Base-by-base conservation (phyloP, 108 stramenopile genomes). In the Nitzschia sp. region DNA sequence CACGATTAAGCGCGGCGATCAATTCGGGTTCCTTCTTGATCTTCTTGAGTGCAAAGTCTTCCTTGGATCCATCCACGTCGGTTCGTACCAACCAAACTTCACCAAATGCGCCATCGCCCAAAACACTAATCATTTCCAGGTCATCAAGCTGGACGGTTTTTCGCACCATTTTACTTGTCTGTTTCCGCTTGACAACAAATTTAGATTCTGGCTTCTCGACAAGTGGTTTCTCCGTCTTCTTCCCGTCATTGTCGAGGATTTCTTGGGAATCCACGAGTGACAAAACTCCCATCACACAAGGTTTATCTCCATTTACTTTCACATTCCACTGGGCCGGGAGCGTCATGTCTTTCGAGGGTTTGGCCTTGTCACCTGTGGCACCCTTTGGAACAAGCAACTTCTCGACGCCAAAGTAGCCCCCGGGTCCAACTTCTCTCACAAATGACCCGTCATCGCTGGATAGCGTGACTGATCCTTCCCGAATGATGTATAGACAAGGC, bases 91-190 rank as follows among this genome's bases (percentile, higher is more conserved):
- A 68, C 91, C 90, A 92, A 22, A 98, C 97, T 63, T 88, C 79
- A 0, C 97, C 97, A 62, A 97, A 98, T 35, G 90, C 90, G 1
- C 96, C 96, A 9, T 92, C 87, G 17, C 96, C 96, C 9, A 97
- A 75, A 1, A 87, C 91, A 26, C 72, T 45, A 17, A 80, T 53
- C 16, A 72, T 60, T 30, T 80, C 68, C 17, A 86, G 54, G 50
- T 86, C 82, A 38, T 69, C 59, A 0, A 80, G 48, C 62, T 77
- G 58, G 45, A 66, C 47, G 35, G 33, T 66, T 13, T 52, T 32
- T 41, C 34, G 1, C 21, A 38, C 36, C 2, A 66, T 66, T 15
- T 32, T 54, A n/a, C 47, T 61, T 1, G 53, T 38, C 13, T 54
- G 35, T 53, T 66, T 54, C 16, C 66, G 31, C 22, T 38, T 66